phyloP scores from a whole-genome alignment of 2,329 filamentous ascomycete genomes.

The Colletotrichum horii region DNA sequence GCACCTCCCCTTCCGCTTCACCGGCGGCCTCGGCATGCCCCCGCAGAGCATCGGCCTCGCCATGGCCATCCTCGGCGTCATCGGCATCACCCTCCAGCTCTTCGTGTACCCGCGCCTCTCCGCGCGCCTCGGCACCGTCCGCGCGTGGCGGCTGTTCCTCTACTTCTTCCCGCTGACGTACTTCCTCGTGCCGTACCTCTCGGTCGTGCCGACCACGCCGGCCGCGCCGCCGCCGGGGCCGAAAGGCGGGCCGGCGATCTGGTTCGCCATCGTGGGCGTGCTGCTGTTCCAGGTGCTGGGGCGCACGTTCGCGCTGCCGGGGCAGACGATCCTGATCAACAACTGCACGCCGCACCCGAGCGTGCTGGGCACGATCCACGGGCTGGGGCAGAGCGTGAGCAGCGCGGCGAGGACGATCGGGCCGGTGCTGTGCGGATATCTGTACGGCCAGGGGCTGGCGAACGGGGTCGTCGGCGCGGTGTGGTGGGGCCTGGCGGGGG shows the following conservation, averaged over 20 bases:
- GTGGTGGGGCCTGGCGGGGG: conserved; percentile 59
- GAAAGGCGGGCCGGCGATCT: conserved; percentile 63
- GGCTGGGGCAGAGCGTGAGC: conserved; percentile 61
- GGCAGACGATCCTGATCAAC: conserved; percentile 51
- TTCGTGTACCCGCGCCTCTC: conserved; percentile 74
- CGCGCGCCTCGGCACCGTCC: conserved; percentile 68
- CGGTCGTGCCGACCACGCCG: conserved; percentile 65
- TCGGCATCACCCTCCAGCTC: conserved; percentile 78
- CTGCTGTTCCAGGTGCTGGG: conserved; percentile 70
- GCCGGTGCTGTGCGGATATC: conserved; percentile 62
- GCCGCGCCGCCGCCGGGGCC: conserved; percentile 51
- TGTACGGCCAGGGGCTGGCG: conserved; percentile 65
- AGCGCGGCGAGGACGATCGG: conserved; percentile 65
- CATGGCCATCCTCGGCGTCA: conserved; percentile 76
- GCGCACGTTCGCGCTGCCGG: conserved; percentile 65
- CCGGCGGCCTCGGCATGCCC: conserved; percentile 77
- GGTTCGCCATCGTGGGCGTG: conserved; percentile 68
- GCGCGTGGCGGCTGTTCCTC: conserved; percentile 71
- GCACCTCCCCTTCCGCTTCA: conserved; percentile 65
- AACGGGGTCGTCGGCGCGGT: conserved; percentile 62
- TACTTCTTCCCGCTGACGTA: conserved; percentile 76
- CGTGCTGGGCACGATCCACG: conserved; percentile 53
- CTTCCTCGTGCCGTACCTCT: conserved; percentile 71
- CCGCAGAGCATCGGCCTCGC: conserved; percentile 76
- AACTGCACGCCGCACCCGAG: conserved; percentile 54